Evolutionary conservation across 768 basidiomycete genomes (phyloP), one percentile per base, ranked within the genome.

Genomic region (Termitomyces sp.): DNA sequence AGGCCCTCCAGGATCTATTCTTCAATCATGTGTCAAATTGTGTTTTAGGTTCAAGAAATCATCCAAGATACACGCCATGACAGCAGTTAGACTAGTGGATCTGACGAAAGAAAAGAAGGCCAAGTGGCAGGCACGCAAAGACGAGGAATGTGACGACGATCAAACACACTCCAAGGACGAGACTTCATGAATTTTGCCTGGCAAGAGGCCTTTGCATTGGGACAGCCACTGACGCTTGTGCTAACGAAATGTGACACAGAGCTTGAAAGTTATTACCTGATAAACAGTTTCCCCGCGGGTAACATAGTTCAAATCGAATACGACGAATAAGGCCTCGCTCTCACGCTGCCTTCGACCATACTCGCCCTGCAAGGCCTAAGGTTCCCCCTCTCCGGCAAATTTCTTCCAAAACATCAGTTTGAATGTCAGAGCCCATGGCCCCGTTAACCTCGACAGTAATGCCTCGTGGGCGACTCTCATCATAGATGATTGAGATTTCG

Each of bases 331-430:
- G 16, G 26, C 28, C 26, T n/a, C 9, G 30, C 10, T 53, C 41
- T 38, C 69, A 65, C 48, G 71, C 69, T 26, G 75, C 72, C 56
- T 73, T 78, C 6, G 77, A 75, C 82, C 82, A 93, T 35, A 91
- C 76, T 58, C 85, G 78, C 20, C 89, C 91, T 43, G 88, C 76
- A 55, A 93, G 67, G 4, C 88, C 84, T 57, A 90, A 78, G 9
- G 81, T 72, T 6, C 91, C 90, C 4, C 91, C 91, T 16, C 91
- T 77, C 50, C 91, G 78, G 62, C 84, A 82, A 40, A 84, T 77
- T 67, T 93, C 89, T 64, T 90, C 89, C 67, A 92, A 71, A 26
- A 74, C 75, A 38, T 82, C 80, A 9, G 73, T 69, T 57, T 83
- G 80, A 50, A 85, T 59, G 58, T 84, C 85, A 35, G 73, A 70